Percentiles rank a stretch among this genome's conserved stretches.
These are phyloP conservation scores for Graphilbum sp. DNA, from an alignment of 2,329 filamentous ascomycete species.

Conservation along the genomic window DNA sequence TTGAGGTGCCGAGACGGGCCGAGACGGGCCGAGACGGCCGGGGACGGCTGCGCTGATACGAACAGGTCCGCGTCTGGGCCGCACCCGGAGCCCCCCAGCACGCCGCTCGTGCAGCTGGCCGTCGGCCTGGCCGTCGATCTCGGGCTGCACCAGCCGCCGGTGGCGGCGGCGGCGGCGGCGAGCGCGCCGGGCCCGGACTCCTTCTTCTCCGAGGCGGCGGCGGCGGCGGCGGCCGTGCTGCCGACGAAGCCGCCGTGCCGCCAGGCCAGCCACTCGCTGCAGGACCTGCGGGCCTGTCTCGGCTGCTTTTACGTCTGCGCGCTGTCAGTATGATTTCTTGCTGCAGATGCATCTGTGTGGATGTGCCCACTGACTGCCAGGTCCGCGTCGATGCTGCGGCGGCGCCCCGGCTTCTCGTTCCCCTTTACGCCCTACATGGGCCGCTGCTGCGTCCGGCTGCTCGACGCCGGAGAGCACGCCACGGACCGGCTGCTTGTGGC, in stretches of 20 bases:
- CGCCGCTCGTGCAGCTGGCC: conserved; percentile 22
- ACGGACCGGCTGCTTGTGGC: conserved; percentile 18
- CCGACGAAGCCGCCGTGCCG: too few relatives aligned
- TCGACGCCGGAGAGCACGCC: conserved; percentile 13
- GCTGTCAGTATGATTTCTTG: not conserved
- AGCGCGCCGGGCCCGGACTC: too few relatives aligned
- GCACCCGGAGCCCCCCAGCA: conserved; percentile 20
- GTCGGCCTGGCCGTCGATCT: conserved; percentile 22
- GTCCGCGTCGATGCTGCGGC: conserved; percentile 17
- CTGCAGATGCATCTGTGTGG: conserved; percentile 4
- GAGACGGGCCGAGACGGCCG: too few relatives aligned
- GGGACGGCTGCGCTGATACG: too few relatives aligned
- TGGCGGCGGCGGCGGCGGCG: conserved; percentile 8
- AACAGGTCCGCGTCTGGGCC: conserved; percentile 23
- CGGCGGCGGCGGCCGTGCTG: too few relatives aligned
- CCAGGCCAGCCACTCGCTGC: too few relatives aligned
- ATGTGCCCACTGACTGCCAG: conserved; percentile 12
- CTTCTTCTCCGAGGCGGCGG: conserved; percentile 18
- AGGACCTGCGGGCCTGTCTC: conserved; percentile 23
- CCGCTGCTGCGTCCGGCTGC: conserved; percentile 18
- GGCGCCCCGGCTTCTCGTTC: conserved; percentile 17
- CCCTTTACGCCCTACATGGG: conserved; percentile 18
- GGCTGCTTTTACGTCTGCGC: conserved; percentile 21
- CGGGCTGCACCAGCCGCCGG: conserved; percentile 17
- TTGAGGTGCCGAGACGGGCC: too few relatives aligned